Base-by-base conservation (phyloP, 2,329 filamentous ascomycete genomes). In the Sporothrix curviconia region DNA sequence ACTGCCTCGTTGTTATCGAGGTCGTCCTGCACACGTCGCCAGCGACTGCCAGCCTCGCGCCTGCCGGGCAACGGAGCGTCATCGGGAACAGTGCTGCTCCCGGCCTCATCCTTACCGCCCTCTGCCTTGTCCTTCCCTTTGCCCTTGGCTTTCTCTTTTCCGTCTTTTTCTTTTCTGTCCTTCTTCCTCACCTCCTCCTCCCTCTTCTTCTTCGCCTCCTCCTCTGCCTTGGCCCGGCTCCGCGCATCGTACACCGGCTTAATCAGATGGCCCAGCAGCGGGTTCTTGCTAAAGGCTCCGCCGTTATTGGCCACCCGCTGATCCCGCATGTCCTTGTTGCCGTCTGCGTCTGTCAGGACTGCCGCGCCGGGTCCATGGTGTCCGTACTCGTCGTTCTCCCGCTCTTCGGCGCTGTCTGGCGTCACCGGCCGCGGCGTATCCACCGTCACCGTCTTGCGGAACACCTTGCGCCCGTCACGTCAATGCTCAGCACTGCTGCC, bases 401-500 rank as follows among this genome's bases (percentile, higher is more conserved):
- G 54, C 25, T 56, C 46, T 28, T 61, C 59, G 7, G 32, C 49
- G n/a, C 47, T 32, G 15, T 55, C 46, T 0, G 84, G 84, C 7
- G 77, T 81, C 3, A 72, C 73, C 4, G 80, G 82, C 47, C 79
- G 74, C 61, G n/a, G n/a, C n/a, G n/a, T n/a, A n/a, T 87, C 84
- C 19, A 81, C 70, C 4, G 84, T 79, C 15, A 80, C 82, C 80
- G 89, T 89, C 64, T 82, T 82, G 59, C 81, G 83, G 4, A 94
- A 84, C 3, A 95, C 83, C 65, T 86, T 91, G 17, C 87, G 86
- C 86, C 86, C 8, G 85, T 84, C 0, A 96, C 74, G 68, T 96
- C 90, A 60, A 96, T 88, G 66, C 88, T 92, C 63, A 95, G 81
- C 1, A 96, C 87, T 94, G 86, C 64, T 81, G 83, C 59, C 89